phyloP scores from a whole-genome alignment of 2,329 filamentous ascomycete species.

The Uncinocarpus reesii region DNA sequence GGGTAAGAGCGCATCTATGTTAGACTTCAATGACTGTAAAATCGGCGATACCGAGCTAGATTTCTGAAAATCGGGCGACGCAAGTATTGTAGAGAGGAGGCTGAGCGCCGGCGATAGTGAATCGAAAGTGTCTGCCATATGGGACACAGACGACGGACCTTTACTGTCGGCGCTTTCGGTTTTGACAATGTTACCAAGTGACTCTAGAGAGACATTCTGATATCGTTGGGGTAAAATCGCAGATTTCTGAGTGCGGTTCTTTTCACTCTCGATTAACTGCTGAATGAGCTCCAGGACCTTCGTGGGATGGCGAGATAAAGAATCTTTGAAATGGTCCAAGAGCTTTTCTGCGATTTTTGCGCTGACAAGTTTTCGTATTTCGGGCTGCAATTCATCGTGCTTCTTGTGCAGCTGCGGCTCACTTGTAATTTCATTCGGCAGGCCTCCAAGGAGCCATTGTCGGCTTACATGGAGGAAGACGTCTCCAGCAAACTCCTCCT shows the following conservation, averaged over 20 bases:
- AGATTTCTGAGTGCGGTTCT: conserved; percentile 3
- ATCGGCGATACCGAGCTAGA: conserved; percentile 24
- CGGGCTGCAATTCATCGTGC: conserved; percentile 21
- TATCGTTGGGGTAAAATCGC: background rate
- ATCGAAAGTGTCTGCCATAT: conserved; percentile 25
- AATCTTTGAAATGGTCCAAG: conserved; percentile 35
- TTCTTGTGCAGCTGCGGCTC: conserved; percentile 5
- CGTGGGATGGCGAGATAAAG: conserved; percentile 32
- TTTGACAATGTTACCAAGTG: conserved; percentile 28
- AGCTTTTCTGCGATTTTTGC: conserved; percentile 36
- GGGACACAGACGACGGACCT: background rate
- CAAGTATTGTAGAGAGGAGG: conserved; percentile 34
- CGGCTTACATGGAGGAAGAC: conserved; percentile 36
- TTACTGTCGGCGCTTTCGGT: conserved; percentile 15
- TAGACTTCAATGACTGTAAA: conserved; percentile 28
- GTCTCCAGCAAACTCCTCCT: conserved; percentile 33
- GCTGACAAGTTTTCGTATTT: conserved; percentile 31
- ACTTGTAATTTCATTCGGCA: conserved; percentile 11
- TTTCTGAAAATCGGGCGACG: conserved; percentile 32
- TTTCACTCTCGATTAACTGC: conserved; percentile 34
- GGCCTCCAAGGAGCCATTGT: conserved; percentile 30
- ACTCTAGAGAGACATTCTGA: conserved; percentile 21
- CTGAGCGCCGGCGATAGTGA: conserved; percentile 35
- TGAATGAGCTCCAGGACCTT: conserved; percentile 34
- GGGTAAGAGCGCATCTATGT: conserved; percentile 29